Evolutionary conservation across 371 early-diverging fungal species (phyloP), one percentile per base, ranked within the genome.

Genomic region (Synchytrium microbalum): DNA sequence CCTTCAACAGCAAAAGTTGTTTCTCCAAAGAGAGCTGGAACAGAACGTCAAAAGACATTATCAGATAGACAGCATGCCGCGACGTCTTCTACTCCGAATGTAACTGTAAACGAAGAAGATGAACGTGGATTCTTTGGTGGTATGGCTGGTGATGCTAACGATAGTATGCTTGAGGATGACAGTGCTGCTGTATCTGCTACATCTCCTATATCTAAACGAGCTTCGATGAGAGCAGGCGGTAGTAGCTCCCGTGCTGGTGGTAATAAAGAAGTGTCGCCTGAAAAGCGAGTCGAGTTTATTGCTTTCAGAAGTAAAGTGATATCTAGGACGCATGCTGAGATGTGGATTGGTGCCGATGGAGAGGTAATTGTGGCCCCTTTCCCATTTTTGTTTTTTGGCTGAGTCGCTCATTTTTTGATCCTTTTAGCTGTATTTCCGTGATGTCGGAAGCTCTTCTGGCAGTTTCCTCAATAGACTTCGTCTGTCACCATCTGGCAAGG

Each of bases 401-500:
- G 24, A 26, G 8, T 5, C 23, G 19, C 32, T 10, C 16, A 24
- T 57, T 57, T 27, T 13, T 16, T 16, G n/a, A 5, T 31, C 8
- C 13, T 31, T 59, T 10, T 31, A 91, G 87, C 81, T 97, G 33
- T 96, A 78, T 69, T 84, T 96, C 60, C 82, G 89, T 61, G 98
- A 97, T 76, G 91, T 92, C 30, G 92, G 89, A 63, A 91, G 91
- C 58, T 94, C 94, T 3, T 93, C 94, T 24, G 98, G 98, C 23
- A 96, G 96, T 16, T 98, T 96, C 70, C 75, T 96, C 46, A 98
- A 98, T 79, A 90, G 92, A 72, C 82, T 90, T 67, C 81, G 98
- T 2, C 73, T 97, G 24, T 86, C 89, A 53, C 86, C 93, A 16
- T 88, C 94, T 3, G 88, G 88, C 13, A 87, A 88, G 60, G 94